phyloP scores from a whole-genome alignment of 2,329 filamentous ascomycete species.

The Bertia moriformis region DNA sequence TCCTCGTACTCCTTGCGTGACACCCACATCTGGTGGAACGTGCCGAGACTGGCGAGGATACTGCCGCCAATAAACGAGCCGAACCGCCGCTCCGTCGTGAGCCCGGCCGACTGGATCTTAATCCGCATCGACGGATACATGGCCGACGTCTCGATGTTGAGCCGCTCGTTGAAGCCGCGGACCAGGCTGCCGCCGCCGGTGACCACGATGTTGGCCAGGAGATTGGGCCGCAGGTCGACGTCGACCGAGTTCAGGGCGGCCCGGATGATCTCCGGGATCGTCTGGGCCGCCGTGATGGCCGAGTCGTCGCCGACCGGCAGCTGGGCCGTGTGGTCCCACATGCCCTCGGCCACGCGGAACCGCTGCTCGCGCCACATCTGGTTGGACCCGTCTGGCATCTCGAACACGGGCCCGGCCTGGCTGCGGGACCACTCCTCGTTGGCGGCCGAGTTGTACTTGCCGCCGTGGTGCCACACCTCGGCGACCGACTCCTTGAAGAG shows the following conservation, averaged over 20 bases:
- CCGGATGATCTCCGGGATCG: conserved; percentile 70
- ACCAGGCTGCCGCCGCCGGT: conserved; percentile 78
- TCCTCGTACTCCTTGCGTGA: conserved; percentile 95
- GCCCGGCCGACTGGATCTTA: conserved; percentile 73
- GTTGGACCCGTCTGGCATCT: conserved; percentile 95
- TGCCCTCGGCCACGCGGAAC: conserved; percentile 70
- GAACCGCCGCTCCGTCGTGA: conserved; percentile 78
- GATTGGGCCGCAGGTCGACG: conserved; percentile 69
- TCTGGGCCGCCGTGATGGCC: conserved; percentile 55
- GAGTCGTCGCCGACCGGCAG: conserved; percentile 32
- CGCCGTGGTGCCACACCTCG: conserved; percentile 77
- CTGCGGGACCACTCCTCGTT: conserved; percentile 65
- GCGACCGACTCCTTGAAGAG: conserved; percentile 98
- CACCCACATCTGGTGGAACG: conserved; percentile 99
- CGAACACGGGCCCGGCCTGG: conserved; percentile 73
- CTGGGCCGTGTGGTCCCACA: conserved; percentile 77
- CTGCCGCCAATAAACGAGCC: conserved; percentile 93
- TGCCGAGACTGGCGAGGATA: conserved; percentile 85
- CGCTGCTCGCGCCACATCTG: conserved; percentile 84
- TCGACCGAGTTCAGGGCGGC: conserved; percentile 68
- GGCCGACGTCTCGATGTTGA: conserved; percentile 68
- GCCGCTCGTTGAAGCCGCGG: conserved; percentile 79
- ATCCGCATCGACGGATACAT: conserved; percentile 78
- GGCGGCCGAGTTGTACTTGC: conserved; percentile 44
- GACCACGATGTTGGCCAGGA: conserved; percentile 82